These are phyloP conservation scores for Cyclocybe cylindracea DNA, from an alignment of 768 basidiomycete genomes.

Conservation along the genomic window DNA sequence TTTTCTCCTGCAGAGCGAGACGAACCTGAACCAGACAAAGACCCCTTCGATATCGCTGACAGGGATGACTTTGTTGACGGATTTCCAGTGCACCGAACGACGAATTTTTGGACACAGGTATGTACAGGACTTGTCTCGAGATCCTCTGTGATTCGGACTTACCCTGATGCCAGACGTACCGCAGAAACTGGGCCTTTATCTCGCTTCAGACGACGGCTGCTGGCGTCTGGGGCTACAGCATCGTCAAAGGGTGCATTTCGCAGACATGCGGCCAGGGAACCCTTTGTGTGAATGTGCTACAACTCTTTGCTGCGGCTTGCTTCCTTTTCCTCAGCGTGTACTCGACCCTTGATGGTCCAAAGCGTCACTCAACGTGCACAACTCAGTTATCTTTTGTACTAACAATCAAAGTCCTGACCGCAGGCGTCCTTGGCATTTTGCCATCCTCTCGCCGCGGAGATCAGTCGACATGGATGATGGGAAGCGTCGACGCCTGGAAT, in stretches of 20 bases:
- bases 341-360: neutral
- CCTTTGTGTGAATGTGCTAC: neutral
- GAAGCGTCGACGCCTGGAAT: neutral
- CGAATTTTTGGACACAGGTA: constrained; percentile 13
- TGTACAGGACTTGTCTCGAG: neutral
- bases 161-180: constrained; percentile 3
- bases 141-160: neutral
- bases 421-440: neutral
- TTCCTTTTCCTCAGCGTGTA: neutral
- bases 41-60: constrained; percentile 2
- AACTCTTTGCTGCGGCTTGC: neutral
- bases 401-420: constrained; percentile 1
- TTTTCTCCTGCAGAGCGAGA: neutral
- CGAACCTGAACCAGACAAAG: neutral
- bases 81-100: constrained; percentile 7
- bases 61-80: constrained; percentile 13
- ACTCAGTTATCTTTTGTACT: constrained; percentile 1
- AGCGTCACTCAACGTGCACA: neutral
- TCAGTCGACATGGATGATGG: neutral
- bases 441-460: neutral
- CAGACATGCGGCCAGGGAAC: neutral
- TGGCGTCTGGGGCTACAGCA: neutral
- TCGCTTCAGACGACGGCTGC: neutral
- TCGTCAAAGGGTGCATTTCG: neutral
- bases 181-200: neutral